Conservation (phyloP, 257 asterid species). For the Primulina tabacum region DNA sequence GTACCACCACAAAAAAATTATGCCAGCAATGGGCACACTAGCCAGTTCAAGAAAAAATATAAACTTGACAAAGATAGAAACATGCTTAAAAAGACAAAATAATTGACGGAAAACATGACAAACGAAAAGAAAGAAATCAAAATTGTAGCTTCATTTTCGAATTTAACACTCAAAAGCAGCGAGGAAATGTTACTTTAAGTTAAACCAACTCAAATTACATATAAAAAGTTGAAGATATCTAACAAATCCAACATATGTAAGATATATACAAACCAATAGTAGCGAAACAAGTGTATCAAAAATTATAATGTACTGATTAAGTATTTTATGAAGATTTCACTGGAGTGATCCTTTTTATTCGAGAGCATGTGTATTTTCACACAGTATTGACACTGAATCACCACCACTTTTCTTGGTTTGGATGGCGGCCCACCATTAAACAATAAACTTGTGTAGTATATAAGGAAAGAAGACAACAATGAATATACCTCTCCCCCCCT, state of each 20-base stretch:
- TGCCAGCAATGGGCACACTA: conserved; percentile 14
- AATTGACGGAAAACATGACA: not conserved
- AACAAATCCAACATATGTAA: not conserved
- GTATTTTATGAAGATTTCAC: not conserved
- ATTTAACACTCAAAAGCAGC: not conserved
- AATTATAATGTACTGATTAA: too few species aligned
- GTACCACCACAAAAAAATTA: conserved; percentile 24
- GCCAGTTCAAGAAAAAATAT: not conserved
- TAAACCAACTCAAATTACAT: not conserved
- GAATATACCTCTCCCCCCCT: not conserved
- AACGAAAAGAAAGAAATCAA: conserved; percentile 2
- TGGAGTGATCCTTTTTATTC: not conserved
- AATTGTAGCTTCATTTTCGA: conserved; percentile 20
- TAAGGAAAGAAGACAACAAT: not conserved
- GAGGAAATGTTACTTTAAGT: not conserved
- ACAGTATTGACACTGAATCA: not conserved
- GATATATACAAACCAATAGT: not conserved
- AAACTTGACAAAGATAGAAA: conserved; percentile 6
- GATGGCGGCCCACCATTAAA: not conserved
- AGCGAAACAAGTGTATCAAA: not conserved
- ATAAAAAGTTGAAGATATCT: not conserved
- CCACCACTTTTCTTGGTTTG: not conserved
- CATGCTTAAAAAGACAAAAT: conserved; percentile 9
- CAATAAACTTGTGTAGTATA: not conserved
- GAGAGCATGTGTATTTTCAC: not conserved